Base-by-base conservation (phyloP, 352 stramenopile genomes). In the Phytopythium montanum region DNA sequence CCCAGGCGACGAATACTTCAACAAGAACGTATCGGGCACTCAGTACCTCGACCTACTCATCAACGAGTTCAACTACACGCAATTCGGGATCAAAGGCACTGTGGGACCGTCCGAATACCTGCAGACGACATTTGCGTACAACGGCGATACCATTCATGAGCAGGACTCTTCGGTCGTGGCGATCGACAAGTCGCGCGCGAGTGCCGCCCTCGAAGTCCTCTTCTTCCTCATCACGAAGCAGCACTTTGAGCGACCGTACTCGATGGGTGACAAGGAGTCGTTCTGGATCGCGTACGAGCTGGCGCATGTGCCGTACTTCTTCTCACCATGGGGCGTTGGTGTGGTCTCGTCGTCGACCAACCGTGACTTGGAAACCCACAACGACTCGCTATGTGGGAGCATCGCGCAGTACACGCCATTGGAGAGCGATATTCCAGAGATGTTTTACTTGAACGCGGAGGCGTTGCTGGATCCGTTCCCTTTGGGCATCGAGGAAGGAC, bases 151-250 rank as follows among this genome's bases (percentile, higher is more conserved):
- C 12, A 69, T 54, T 36, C 76, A 84, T 56, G 73, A 84, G 38
- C 62, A 72, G 56, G 66, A 83, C 60, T 80, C 72, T 64, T 85
- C 75, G 14, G 71, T 85, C 45, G 59, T 85, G 25, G 36, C 72
- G n/a, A 60, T 81, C 25, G 56, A 72, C 34, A 72, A 72, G 36
- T 33, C 51, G 2, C 54, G 61, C 13, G 48, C 49, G 8, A 55
- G 55, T 21, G 19, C 39, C 13, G 56, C 55, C 7, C n/a, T 63
- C 26, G 49, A 68, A 14, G 41, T 66, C 28, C 23, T 68, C n/a
- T 61, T 51, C 16, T 60, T 21, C 19, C 48, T 72, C 34, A 59
- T 69, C 26, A 61, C 50, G 16, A 5, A 69, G 14, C 23, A 62
- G 18, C 61, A 54, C 6, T 61, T 66, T 44, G 16, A 46, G 0